Base-by-base conservation (phyloP, 2,329 filamentous ascomycete species). In the Trichophyton verrucosum region DNA sequence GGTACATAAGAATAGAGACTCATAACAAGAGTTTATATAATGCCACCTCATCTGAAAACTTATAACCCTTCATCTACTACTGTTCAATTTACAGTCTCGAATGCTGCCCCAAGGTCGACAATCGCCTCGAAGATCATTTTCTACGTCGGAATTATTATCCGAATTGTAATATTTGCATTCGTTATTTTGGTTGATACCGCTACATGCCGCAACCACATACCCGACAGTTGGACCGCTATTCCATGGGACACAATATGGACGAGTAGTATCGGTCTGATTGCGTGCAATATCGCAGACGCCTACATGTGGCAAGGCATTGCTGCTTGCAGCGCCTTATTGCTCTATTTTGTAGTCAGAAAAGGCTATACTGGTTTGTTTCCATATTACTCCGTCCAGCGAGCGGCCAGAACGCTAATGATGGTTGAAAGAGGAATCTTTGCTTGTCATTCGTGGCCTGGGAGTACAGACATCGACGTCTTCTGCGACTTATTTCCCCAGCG, bases 11-110 rank as follows among this genome's bases (percentile, higher is more conserved):
- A 38, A 38, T 38, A 38, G 8, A 38, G 9, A 38, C 33, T 38
- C 11, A 38, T 38, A 11, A 38, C 11, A 22, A 2, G 22, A 22
- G 13, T 27, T 22, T 13, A 13, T 24, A 61, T 55, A 42, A 88
- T 89, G 86, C 79, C 88, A 65, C 82, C 81, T 47, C 82, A 69
- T 61, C 71, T 76, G 33, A 69, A 67, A 49, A 63, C 71, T 49
- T 69, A 71, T 59, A 73, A 73, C 64, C 88, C 89, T 57, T 91
- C 94, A 24, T 86, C 89, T 55, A 95, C 91, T 2, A 96, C 94
- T n/a, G 86, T 89, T 71, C 87, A 89, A 66, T 97, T 92, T 80
- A 95, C 88, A 33, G 89, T 96, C 61, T 94, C 91, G 40, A 96
- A 91, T 61, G 83, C 85, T 51, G 84, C 88, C 11, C 69, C 73